phyloP scores from a whole-genome alignment of 306 rosid species.

The Acacia crassicarpa region DNA sequence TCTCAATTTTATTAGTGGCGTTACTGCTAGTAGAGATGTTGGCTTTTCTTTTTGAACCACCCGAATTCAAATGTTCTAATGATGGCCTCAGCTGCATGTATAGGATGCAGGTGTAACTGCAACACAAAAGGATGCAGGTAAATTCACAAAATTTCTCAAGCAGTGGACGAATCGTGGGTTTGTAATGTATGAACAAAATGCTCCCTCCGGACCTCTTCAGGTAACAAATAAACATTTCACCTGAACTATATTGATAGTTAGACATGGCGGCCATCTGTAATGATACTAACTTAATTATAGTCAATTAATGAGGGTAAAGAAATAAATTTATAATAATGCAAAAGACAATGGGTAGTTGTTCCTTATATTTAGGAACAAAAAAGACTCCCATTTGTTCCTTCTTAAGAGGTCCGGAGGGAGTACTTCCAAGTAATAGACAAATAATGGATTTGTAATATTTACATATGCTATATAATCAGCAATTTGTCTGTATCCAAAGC shows the following conservation, averaged over 20 bases:
- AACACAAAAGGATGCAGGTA: slow-evolving; percentile 28
- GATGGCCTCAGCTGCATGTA: slow-evolving; percentile 84
- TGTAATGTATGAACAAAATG: background rate
- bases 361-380: background rate
- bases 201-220: background rate
- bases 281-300: background rate
- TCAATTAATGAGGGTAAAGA: background rate
- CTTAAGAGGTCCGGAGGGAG: background rate
- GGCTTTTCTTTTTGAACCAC: slow-evolving; percentile 56
- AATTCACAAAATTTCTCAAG: slow-evolving; percentile 16
- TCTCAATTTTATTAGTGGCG: slow-evolving; percentile 53
- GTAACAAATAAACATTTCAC: background rate
- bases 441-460: background rate
- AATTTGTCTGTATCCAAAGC: background rate
- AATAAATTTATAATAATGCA: too few relatives aligned
- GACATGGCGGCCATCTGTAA: background rate
- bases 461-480: slow-evolving; percentile 1
- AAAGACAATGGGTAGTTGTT: background rate
- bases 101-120: slow-evolving; percentile 94
- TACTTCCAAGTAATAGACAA: slow-evolving; percentile 10
- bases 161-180: background rate
- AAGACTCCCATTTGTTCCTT: background rate
- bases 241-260: background rate
- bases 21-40: slow-evolving; percentile 39
- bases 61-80: slow-evolving; percentile 56